Percentiles rank a stretch among this genome's conserved stretches.
phyloP scores from a whole-genome alignment of 2,329 filamentous ascomycete species.

The Fusarium sp. region DNA sequence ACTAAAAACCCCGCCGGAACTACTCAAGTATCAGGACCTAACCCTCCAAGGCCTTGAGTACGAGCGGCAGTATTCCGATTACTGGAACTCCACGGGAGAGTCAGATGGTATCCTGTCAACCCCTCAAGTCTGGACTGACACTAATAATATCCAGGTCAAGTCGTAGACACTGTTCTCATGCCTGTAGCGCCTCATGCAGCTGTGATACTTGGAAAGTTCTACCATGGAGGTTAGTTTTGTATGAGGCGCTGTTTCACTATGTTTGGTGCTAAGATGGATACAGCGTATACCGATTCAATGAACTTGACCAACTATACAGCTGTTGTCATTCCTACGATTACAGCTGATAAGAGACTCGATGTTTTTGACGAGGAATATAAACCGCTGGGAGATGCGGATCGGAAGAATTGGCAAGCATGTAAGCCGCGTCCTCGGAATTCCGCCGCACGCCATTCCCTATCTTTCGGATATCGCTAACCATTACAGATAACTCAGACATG shows the following conservation, averaged over 20 bases:
- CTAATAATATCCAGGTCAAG: conserved; percentile 49
- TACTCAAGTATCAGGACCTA: conserved; percentile 54
- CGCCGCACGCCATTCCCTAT: too few relatives aligned
- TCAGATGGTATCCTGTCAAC: conserved; percentile 57
- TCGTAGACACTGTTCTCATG: conserved; percentile 67
- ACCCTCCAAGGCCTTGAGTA: conserved; percentile 67
- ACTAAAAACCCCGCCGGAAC: conserved; percentile 41
- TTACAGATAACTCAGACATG: conserved; percentile 4
- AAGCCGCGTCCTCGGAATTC: conserved; percentile 34
- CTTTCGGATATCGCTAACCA: neutral
- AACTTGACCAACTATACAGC: conserved; percentile 69
- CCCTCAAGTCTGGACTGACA: neutral
- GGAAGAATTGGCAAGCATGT: conserved; percentile 62
- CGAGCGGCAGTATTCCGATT: conserved; percentile 71
- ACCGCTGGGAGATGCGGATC: conserved; percentile 58
- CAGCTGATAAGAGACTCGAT: conserved; percentile 64
- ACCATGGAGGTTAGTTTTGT: conserved; percentile 43
- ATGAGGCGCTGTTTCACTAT: accelerated
- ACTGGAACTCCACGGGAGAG: conserved; percentile 69
- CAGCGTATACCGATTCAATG: conserved; percentile 54
- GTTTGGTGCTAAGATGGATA: neutral
- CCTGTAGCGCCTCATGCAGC: conserved; percentile 64
- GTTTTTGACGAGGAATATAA: conserved; percentile 52
- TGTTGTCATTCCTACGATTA: conserved; percentile 67
- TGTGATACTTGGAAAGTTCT: conserved; percentile 60